phyloP scores from a whole-genome alignment of 805 yeast genomes.

The Candida palmyrensis region DNA sequence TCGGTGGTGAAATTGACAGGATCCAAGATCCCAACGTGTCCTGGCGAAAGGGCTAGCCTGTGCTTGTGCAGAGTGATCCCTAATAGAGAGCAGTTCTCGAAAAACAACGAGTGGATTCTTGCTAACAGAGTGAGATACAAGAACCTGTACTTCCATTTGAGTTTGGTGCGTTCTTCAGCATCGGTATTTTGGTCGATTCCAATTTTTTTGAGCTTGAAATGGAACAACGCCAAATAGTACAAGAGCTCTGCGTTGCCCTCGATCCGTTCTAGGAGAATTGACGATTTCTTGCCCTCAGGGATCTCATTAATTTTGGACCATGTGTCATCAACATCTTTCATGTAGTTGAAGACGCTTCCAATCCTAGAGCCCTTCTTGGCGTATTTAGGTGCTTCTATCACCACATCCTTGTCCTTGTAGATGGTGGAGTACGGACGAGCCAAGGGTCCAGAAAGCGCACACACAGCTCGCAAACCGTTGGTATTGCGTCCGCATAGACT shows the following conservation, averaged over 20 bases:
- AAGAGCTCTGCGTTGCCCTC: conserved; percentile 23
- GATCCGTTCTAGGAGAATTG: conserved; percentile 18
- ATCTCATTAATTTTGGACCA: conserved; percentile 17
- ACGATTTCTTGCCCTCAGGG: conserved; percentile 17
- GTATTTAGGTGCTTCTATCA: conserved; percentile 2
- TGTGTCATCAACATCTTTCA: conserved; percentile 21
- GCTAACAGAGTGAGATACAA: conserved; percentile 15
- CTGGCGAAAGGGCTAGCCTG: conserved; percentile 16
- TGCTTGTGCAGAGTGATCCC: conserved; percentile 29
- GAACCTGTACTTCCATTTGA: conserved; percentile 13
- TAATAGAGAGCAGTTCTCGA: conserved; percentile 28
- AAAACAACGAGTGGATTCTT: conserved; percentile 28
- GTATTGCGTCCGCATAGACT: too few species aligned
- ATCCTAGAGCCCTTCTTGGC: conserved; percentile 9
- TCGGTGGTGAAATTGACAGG: conserved; percentile 29
- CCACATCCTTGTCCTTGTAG: conserved; percentile 2
- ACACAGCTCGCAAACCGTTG: too few species aligned
- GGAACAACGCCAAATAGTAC: conserved; percentile 25
- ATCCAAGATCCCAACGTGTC: conserved; percentile 32
- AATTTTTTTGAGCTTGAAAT: conserved; percentile 22
- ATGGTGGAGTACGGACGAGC: too few species aligned
- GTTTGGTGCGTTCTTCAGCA: conserved; percentile 7
- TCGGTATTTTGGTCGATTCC: conserved; percentile 18
- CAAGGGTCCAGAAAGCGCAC: too few species aligned
- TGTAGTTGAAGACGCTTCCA: conserved; percentile 19